Conservation (phyloP, 768 basidiomycete genomes). For the Tulasnella calospora region DNA sequence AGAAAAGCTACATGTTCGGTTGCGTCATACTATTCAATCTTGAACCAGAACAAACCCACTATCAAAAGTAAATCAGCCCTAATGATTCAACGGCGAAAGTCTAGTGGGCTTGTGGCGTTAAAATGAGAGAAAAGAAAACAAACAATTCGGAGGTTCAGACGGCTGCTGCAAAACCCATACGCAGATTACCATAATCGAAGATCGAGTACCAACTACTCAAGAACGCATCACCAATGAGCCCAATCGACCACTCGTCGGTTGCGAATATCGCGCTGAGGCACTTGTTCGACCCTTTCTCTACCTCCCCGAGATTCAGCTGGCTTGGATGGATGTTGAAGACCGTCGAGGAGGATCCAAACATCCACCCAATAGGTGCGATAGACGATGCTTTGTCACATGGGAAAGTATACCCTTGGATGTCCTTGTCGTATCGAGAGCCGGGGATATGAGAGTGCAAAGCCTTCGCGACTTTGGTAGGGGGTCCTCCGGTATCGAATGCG, state of each 20-base stretch:
- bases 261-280: neutral
- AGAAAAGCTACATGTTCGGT: too few relatives aligned
- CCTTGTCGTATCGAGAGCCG: neutral
- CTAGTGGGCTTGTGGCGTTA: neutral
- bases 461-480: neutral
- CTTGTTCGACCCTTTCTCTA: neutral
- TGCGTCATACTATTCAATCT: too few relatives aligned
- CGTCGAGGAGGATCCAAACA: neutral
- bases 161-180: neutral
- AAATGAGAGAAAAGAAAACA: neutral
- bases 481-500: neutral
- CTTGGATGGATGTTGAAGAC: neutral
- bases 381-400: neutral
- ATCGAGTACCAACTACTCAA: neutral
- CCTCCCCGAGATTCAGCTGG: neutral
- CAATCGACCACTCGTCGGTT: neutral
- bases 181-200: slow-evolving; percentile 1
- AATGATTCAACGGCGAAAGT: neutral
- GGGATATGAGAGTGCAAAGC: neutral
- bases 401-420: neutral
- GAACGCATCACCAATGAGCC: neutral
- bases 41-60: neutral
- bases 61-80: too few relatives aligned
- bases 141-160: neutral
- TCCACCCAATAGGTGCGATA: neutral